Evolutionary conservation across 768 basidiomycete species (phyloP), one percentile per base, ranked within the genome.

Genomic region (Lactarius evosmus): DNA sequence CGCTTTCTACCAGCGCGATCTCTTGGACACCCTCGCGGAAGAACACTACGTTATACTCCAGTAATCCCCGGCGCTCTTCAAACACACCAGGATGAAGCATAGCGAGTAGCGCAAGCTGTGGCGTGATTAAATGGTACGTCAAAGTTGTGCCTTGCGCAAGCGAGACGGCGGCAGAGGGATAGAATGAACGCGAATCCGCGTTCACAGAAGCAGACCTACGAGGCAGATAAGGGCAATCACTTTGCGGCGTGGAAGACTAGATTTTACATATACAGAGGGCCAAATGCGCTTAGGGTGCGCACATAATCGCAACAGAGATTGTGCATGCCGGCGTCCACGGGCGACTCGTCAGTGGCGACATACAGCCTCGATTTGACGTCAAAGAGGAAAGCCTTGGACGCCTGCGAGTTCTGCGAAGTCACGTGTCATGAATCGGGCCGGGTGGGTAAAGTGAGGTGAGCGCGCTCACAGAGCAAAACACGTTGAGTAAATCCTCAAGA

Each of bases 361-460:
- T 95, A 95, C 30, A 97, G 78, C 55, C 92, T 82, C 27, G 93
- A 93, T 4, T 80, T 80, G 19, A 84, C 86, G 71, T 98, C 95
- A 69, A 96, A 98, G 16, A 98, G 76, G 72, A 95, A 98, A 0
- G 94, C 92, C 73, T 98, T 98, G 40, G 92, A 87, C 33, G 95
- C 90, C 70, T 91, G 91, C 2, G 91, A 95, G 65, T 93, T 93
- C 93, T 96, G 68, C 19, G 27, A 27, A 32, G 52, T 50, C 7
- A 12, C 44, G 29, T 33, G 46, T 49, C 40, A 63, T 33, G 40
- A 6, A 52, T 38, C 34, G 22, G 6, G 25, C 19, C 22, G 9
- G 9, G 29, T 34, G 19, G 14, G 30, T 1, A 7, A 7, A 32
- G 2, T 7, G 32, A 12, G 3, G 38, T 14, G 30, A 27, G 12